Evolutionary conservation across 2,329 filamentous ascomycete species (phyloP).

Genomic region (Oidium heveae): DNA sequence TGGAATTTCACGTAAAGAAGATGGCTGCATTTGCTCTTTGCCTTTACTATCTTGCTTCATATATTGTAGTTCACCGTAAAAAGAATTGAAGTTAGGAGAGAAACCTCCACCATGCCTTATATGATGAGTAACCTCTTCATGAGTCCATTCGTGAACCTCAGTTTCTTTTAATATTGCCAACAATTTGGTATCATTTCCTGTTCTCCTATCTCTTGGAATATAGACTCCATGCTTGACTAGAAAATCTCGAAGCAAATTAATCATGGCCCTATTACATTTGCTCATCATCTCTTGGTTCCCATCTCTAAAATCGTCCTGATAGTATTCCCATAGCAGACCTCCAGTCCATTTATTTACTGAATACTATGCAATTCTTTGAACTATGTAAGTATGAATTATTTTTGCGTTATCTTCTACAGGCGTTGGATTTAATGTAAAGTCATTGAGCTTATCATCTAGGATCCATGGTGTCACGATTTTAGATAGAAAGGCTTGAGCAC

Average conservation of each 20-base stretch:
- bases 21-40: no score
- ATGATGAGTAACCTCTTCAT: neutral
- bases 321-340: neutral
- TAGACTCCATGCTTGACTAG: neutral
- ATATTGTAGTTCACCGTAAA: no score
- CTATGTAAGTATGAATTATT: neutral
- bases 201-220: no score
- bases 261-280: neutral
- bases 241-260: neutral
- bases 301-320: neutral
- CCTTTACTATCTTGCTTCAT: no score
- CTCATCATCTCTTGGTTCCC: neutral
- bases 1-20: no score
- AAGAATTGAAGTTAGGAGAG: neutral
- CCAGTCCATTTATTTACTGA: neutral
- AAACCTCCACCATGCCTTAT: neutral
- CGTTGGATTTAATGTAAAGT: neutral
- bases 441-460: neutral
- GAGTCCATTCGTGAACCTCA: neutral
- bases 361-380: neutral
- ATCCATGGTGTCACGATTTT: no score
- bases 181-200: neutral
- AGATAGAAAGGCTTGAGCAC: no score
- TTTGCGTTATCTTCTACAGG: neutral
- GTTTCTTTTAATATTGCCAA: neutral